Evolutionary conservation across 345 rosid species (phyloP).

Genomic region (Microcos paniculata): DNA sequence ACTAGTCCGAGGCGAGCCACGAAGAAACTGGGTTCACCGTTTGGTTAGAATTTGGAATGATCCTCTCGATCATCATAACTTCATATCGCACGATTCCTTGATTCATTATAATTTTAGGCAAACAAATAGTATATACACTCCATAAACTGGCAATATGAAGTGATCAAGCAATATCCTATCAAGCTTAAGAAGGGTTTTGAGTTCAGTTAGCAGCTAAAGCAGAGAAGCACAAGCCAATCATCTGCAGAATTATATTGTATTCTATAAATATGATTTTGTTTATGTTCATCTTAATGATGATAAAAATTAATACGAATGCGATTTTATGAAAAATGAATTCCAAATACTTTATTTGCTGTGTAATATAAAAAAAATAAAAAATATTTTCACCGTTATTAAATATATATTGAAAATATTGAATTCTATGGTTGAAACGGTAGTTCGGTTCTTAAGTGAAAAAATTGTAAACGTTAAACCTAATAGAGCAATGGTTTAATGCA

Average conservation of each 20-base stretch:
- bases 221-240: neutral
- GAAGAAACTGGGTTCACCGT: neutral
- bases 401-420: no score
- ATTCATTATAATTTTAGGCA: neutral
- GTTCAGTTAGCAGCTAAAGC: neutral
- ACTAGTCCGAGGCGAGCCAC: neutral
- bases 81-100: neutral
- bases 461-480: no score
- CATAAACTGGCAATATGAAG: neutral
- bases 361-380: no score
- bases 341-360: no score
- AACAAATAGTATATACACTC: neutral
- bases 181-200: neutral
- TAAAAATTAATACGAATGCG: no score
- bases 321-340: no score
- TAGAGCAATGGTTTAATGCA: no score
- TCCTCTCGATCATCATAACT: neutral
- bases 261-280: no score
- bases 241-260: neutral
- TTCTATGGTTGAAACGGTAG: no score
- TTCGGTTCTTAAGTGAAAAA: no score
- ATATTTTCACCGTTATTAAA: no score
- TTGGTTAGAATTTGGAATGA: neutral
- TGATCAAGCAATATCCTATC: neutral
- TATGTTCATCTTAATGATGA: neutral